A percentile compares a stretch with the other conserved stretches of the same genome.
Evolutionary conservation across 2,329 filamentous ascomycete species (phyloP).

Genomic region (Colletotrichum ledebouriae): DNA sequence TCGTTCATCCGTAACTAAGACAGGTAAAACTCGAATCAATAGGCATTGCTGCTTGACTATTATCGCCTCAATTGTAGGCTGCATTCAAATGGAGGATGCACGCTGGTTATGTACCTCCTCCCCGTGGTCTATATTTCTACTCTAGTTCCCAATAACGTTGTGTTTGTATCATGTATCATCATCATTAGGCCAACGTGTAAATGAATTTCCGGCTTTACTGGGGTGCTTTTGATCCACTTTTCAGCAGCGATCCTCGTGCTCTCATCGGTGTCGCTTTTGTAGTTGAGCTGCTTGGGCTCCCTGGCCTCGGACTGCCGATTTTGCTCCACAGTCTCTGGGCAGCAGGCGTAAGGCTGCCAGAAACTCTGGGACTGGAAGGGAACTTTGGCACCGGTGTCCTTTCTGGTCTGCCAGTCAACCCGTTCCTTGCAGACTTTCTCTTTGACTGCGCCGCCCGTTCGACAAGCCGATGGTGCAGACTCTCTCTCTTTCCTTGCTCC

Average conservation of each 20-base stretch:
- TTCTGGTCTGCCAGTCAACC: slow-evolving; percentile 70
- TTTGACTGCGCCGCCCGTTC: slow-evolving; percentile 83
- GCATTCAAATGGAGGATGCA: too few species aligned
- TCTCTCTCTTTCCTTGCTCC: slow-evolving; percentile 81
- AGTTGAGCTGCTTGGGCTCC: slow-evolving; percentile 51
- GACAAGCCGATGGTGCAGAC: slow-evolving; percentile 87
- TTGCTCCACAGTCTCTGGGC: slow-evolving; percentile 77
- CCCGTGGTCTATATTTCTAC: slow-evolving; percentile 2
- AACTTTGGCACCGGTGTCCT: slow-evolving; percentile 77
- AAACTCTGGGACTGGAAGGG: slow-evolving; percentile 73
- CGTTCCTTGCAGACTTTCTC: slow-evolving; percentile 70
- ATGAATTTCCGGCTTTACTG: slow-evolving; percentile 42
- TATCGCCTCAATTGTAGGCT: too few species aligned
- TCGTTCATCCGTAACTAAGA: too few species aligned
- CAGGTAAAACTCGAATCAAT: too few species aligned
- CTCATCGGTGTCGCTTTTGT: slow-evolving; percentile 54
- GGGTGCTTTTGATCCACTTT: slow-evolving; percentile 47
- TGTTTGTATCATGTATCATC: too few species aligned
- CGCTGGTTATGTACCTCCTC: too few species aligned
- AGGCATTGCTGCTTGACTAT: too few species aligned
- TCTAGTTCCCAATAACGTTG: not conserved
- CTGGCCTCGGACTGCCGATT: slow-evolving; percentile 62
- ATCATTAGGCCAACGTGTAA: too few species aligned
- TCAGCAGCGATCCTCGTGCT: slow-evolving; percentile 55
- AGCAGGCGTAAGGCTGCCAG: slow-evolving; percentile 77